These are phyloP conservation scores for Rhododendron mucronatum DNA, from an alignment of 148 eudicot genomes.

Conservation along the genomic window DNA sequence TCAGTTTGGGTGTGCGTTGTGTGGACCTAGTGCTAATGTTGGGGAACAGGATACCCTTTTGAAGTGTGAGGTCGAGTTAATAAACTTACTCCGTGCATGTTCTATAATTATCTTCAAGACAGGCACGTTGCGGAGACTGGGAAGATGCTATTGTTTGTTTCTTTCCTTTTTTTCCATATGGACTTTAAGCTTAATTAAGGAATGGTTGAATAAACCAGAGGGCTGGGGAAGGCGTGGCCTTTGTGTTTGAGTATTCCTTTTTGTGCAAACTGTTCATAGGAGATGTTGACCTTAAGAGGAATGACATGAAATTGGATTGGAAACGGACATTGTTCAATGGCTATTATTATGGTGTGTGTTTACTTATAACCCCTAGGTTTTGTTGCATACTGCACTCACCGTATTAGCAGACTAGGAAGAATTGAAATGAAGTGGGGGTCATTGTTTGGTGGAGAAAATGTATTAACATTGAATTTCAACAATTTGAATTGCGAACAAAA, in stretches of 20 bases:
- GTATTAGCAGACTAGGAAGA: not conserved
- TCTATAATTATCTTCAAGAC: not conserved
- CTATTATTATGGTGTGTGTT: not conserved
- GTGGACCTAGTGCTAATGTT: not conserved
- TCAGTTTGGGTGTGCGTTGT: not conserved
- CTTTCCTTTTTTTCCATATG: not conserved
- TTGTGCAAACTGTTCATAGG: not conserved
- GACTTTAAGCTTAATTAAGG: not conserved
- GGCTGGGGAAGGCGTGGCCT: not conserved
- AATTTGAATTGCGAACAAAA: too few relatives aligned
- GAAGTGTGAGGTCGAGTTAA: not conserved
- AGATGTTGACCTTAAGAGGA: not conserved
- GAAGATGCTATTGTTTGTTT: not conserved
- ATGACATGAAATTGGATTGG: not conserved
- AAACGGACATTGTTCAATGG: not conserved
- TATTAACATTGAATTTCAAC: not conserved
- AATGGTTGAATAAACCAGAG: not conserved
- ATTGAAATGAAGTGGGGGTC: not conserved
- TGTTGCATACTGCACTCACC: not conserved
- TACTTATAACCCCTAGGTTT: not conserved
- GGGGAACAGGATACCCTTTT: not conserved
- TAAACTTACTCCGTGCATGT: not conserved
- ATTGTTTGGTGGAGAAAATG: not conserved
- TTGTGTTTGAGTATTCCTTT: not conserved
- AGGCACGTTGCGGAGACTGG: not conserved